Conservation (phyloP, 2,329 filamentous ascomycete genomes). For the Diaporthe capsici region DNA sequence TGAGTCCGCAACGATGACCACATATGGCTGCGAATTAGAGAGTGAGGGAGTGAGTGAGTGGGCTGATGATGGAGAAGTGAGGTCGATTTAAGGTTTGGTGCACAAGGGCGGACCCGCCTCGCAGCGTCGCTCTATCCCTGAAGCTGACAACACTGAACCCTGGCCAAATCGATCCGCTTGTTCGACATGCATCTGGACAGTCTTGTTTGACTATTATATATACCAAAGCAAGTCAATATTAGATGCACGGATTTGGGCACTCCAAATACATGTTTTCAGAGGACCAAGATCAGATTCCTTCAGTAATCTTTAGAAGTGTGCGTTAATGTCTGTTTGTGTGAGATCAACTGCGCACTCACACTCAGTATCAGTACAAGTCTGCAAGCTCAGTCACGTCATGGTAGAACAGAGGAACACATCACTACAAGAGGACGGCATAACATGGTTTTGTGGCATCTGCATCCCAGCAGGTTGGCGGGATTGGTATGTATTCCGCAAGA, state of each 20-base stretch:
- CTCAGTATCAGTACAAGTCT: too few relatives aligned
- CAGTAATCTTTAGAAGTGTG: neutral
- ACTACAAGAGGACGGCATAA: neutral
- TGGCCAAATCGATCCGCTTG: neutral
- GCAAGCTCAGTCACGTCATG: too few relatives aligned
- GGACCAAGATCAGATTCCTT: neutral
- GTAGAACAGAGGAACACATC: neutral
- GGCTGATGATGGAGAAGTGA: neutral
- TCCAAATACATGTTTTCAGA: neutral
- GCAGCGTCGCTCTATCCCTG: conserved; percentile 14
- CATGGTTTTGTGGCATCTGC: neutral
- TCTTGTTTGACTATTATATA: neutral
- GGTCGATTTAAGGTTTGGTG: conserved; percentile 27
- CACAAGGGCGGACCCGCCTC: neutral
- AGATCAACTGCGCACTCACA: neutral
- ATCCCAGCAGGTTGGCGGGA: neutral
- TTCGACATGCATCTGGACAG: neutral
- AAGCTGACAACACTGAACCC: conserved; percentile 16
- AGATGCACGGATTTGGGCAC: too few relatives aligned
- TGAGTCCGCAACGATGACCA: too few relatives aligned
- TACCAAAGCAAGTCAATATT: neutral
- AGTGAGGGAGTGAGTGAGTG: neutral
- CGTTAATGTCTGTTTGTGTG: neutral
- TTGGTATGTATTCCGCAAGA: neutral
- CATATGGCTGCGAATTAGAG: too few relatives aligned